These are phyloP conservation scores for Coniochaeta prunicola DNA, from an alignment of 2,329 filamentous ascomycete species.

Conservation along the genomic window DNA sequence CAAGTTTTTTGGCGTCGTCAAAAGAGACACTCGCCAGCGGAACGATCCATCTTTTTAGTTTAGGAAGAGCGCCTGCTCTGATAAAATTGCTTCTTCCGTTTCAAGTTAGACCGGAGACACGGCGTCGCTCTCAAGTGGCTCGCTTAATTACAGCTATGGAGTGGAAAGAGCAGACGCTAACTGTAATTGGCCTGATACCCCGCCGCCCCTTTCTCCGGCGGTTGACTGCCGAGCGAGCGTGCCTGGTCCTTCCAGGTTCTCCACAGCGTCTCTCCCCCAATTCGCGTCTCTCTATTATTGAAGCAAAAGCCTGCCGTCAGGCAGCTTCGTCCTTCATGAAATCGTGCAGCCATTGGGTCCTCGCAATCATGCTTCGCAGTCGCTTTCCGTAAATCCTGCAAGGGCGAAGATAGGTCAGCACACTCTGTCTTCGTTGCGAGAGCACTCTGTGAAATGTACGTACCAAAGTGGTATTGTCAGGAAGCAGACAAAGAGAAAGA, in stretches of 20 bases:
- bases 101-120: not conserved
- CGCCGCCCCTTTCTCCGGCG: not conserved
- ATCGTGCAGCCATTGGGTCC: constrained; percentile 25
- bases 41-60: no score
- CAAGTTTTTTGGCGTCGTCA: not conserved
- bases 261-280: not conserved
- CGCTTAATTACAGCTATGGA: not conserved
- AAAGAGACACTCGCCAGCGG: not conserved
- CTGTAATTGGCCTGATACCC: not conserved
- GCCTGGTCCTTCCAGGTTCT: no score
- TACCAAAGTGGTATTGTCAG: constrained; percentile 39
- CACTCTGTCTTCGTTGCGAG: no score
- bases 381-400: constrained; percentile 38
- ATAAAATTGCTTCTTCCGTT: not conserved
- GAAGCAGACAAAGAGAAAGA: constrained; percentile 35
- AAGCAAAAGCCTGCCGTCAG: not conserved
- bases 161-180: no score
- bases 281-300: not conserved
- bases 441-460: constrained; percentile 3
- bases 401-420: not conserved
- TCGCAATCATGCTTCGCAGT: constrained; percentile 32
- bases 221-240: no score
- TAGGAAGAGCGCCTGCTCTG: no score
- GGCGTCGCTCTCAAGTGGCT: not conserved
- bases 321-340: constrained; percentile 19